Conservation (phyloP, 31 red algal species). For the Asparagopsis taxiformis region DNA sequence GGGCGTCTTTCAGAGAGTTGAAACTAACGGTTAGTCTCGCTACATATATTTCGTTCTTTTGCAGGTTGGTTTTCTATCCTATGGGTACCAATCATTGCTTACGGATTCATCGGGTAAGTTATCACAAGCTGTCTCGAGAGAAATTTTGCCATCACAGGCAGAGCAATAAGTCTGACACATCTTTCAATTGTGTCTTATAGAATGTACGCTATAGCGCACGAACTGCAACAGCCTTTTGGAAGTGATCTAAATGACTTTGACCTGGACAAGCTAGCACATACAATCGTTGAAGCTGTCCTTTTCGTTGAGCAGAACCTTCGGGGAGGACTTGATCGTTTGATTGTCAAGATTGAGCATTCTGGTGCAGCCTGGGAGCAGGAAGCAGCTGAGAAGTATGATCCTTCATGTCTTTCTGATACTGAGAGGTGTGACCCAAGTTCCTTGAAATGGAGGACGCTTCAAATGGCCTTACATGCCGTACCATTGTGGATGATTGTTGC, state of each 20-base stretch:
- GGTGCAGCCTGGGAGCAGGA: background rate
- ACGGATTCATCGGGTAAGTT: slow-evolving; percentile 40
- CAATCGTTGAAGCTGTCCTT: slow-evolving; percentile 33
- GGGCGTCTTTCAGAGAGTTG: background rate
- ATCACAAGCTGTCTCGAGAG: background rate
- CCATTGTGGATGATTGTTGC: background rate
- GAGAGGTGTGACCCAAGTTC: background rate
- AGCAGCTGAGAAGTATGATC: background rate
- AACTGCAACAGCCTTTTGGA: slow-evolving; percentile 50
- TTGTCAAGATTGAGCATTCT: background rate
- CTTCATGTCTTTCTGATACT: background rate
- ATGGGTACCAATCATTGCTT: slow-evolving; percentile 45
- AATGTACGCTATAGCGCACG: slow-evolving; percentile 31
- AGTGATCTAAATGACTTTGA: slow-evolving; percentile 48
- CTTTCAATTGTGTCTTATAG: slow-evolving; percentile 1
- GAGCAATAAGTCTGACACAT: background rate
- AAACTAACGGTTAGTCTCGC: background rate
- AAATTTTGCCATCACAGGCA: too few relatives aligned
- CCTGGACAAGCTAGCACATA: slow-evolving; percentile 19
- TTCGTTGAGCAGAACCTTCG: slow-evolving; percentile 24
- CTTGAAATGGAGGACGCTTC: background rate
- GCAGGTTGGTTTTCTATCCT: slow-evolving; percentile 60
- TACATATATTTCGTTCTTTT: background rate
- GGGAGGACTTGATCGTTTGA: background rate
- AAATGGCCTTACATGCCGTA: background rate